Percentiles rank a stretch among this genome's conserved stretches.
Conservation (phyloP, 2,329 filamentous ascomycete species). For the Epichloe amarillans region DNA sequence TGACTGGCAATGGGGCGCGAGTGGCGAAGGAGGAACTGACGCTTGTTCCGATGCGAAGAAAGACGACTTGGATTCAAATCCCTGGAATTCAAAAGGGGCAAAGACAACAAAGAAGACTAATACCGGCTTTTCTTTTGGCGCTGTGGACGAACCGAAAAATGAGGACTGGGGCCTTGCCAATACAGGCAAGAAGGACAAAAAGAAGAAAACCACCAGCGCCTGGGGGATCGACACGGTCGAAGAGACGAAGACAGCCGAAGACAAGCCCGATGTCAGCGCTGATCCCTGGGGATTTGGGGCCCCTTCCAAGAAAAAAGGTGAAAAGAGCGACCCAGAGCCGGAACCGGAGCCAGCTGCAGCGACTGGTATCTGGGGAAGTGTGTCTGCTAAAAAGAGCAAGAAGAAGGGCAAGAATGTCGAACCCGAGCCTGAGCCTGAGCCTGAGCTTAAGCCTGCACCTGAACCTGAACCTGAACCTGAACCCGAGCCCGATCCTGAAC, state of each 20-base stretch:
- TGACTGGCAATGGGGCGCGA: conserved; percentile 28
- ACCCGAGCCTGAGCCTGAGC: conserved; percentile 4
- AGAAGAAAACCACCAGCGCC: conserved; percentile 23
- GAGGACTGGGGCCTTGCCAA: conserved; percentile 19
- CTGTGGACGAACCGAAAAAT: conserved; percentile 25
- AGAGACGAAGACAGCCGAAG: conserved; percentile 17
- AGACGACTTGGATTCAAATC: conserved; percentile 29
- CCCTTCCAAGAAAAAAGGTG: conserved; percentile 29
- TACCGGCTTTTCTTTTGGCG: conserved; percentile 32
- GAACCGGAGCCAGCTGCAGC: conserved; percentile 16
- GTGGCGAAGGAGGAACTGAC: conserved; percentile 11
- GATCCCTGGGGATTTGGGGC: conserved; percentile 23
- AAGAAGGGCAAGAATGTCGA: conserved; percentile 29
- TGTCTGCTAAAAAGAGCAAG: conserved; percentile 20
- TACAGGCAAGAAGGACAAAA: conserved; percentile 28
- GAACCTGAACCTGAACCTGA: conserved; percentile 9
- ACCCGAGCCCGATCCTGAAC: conserved; percentile 11
- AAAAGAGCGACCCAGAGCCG: conserved; percentile 16
- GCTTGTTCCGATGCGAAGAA: conserved; percentile 25
- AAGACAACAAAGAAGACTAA: conserved; percentile 42
- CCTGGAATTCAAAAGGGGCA: conserved; percentile 33
- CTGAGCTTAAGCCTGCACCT: not conserved
- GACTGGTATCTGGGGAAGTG: conserved; percentile 8
- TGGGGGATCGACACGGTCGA: conserved; percentile 24
- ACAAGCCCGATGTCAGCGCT: conserved; percentile 11